phyloP scores from a whole-genome alignment of 2,329 filamentous ascomycete species.

The Diaporthe caulivora region DNA sequence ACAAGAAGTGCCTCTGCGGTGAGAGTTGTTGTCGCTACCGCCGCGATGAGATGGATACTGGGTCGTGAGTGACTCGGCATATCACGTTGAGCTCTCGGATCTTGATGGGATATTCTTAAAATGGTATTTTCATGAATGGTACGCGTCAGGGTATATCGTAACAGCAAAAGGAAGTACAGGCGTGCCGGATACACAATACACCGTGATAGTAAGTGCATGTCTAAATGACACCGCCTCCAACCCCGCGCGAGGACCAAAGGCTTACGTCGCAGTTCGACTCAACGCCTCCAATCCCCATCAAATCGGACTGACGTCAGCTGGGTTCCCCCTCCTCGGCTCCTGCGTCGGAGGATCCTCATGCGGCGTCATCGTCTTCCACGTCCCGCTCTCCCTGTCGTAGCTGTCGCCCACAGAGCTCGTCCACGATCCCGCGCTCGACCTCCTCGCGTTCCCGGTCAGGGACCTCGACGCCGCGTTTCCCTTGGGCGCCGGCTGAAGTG shows the following conservation, averaged over 20 bases:
- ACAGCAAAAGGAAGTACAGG: slow-evolving; percentile 22
- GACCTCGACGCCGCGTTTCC: background rate
- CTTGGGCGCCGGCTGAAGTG: slow-evolving; percentile 29
- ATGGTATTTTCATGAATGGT: slow-evolving; percentile 18
- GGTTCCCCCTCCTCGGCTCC: slow-evolving; percentile 18
- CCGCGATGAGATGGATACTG: background rate
- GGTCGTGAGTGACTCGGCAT: background rate
- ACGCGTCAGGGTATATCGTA: slow-evolving; percentile 24
- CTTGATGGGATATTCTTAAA: background rate
- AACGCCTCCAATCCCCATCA: background rate
- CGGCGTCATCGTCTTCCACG: slow-evolving; percentile 28
- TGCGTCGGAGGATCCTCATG: slow-evolving; percentile 23
- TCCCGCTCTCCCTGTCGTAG: slow-evolving; percentile 10
- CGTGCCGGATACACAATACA: too few relatives aligned
- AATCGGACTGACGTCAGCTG: slow-evolving; percentile 22
- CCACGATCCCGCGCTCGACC: slow-evolving; percentile 1
- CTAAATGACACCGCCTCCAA: background rate
- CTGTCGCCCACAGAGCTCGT: background rate
- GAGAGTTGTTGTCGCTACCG: slow-evolving; percentile 63
- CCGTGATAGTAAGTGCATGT: slow-evolving; percentile 9
- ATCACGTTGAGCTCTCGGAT: background rate
- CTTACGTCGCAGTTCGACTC: background rate
- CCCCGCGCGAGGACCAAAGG: background rate
- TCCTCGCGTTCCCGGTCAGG: background rate
- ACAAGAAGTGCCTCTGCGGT: slow-evolving; percentile 67